These are phyloP conservation scores for Karstenula rhodostoma DNA, from an alignment of 2,329 filamentous ascomycete genomes.

Conservation along the genomic window DNA sequence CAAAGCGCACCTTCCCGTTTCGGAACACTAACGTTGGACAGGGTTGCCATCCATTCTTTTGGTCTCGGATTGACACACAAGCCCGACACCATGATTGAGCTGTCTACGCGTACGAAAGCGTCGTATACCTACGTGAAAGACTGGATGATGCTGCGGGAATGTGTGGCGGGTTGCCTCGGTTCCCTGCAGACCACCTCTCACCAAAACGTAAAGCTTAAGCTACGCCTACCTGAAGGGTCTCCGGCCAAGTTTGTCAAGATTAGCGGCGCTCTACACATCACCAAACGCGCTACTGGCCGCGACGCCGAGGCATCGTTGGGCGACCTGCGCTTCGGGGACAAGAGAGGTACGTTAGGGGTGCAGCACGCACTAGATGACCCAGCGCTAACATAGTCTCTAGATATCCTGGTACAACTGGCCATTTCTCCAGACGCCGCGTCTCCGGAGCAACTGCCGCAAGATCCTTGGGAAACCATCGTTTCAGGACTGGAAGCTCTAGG, in stretches of 20 bases:
- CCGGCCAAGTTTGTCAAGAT: conserved; percentile 99
- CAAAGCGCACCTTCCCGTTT: conserved; percentile 13
- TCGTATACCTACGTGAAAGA: conserved; percentile 99
- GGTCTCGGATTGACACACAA: conserved; percentile 97
- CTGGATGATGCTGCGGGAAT: conserved; percentile 99
- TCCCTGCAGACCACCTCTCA: conserved; percentile 94
- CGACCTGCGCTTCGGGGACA: conserved; percentile 94
- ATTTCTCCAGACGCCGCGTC: conserved; percentile 85
- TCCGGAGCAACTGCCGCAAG: conserved; percentile 86
- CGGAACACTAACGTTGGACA: conserved; percentile 49
- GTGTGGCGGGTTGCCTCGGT: conserved; percentile 90
- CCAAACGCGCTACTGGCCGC: conserved; percentile 91
- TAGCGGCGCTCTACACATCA: conserved; percentile 93
- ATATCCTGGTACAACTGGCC: conserved; percentile 92
- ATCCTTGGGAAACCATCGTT: conserved; percentile 97
- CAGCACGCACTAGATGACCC: background rate
- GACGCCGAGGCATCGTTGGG: conserved; percentile 93
- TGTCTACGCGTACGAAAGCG: conserved; percentile 93
- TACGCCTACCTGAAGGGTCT: conserved; percentile 92
- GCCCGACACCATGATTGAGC: conserved; percentile 97
- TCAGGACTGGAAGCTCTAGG: conserved; percentile 93
- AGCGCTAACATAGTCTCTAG: conserved; percentile 53
- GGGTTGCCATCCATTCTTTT: conserved; percentile 95
- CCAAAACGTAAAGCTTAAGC: conserved; percentile 95
- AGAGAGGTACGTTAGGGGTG: conserved; percentile 62